phyloP scores from a whole-genome alignment of 2,329 filamentous ascomycete species.

The Claviceps quebecensis region DNA sequence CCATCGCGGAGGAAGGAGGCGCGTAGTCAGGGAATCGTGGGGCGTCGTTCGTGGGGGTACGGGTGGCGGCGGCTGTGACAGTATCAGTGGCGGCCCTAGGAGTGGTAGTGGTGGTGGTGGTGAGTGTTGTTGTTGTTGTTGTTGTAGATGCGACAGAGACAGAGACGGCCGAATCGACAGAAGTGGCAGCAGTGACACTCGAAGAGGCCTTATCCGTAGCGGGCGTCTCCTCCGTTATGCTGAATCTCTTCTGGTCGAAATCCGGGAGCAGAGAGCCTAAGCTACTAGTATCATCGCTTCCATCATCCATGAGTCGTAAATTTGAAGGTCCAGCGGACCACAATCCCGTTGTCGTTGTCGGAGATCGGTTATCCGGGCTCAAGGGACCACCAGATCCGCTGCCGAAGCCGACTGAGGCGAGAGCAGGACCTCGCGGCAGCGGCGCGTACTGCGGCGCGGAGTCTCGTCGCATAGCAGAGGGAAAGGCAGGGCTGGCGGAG shows the following conservation, averaged over 20 bases:
- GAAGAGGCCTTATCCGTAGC: neutral
- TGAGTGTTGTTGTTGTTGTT: no score
- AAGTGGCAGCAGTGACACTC: no score
- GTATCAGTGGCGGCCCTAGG: no score
- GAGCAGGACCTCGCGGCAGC: constrained; percentile 8
- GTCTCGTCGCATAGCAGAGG: constrained; percentile 16
- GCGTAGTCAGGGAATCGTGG: constrained; percentile 1
- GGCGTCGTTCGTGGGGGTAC: constrained; percentile 4
- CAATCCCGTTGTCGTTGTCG: constrained; percentile 14
- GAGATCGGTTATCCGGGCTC: constrained; percentile 11
- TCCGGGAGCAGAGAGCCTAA: constrained; percentile 37
- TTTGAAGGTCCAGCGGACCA: constrained; percentile 25
- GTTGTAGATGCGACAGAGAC: neutral
- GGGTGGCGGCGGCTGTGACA: neutral
- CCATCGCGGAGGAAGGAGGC: constrained; percentile 3
- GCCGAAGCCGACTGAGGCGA: constrained; percentile 6
- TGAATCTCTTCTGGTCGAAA: constrained; percentile 30
- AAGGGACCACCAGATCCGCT: constrained; percentile 5
- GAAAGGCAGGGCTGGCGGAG: constrained; percentile 27
- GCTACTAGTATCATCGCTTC: constrained; percentile 34
- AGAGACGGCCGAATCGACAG: neutral
- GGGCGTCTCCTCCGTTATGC: constrained; percentile 1
- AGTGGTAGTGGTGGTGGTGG: neutral
- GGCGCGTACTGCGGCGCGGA: constrained; percentile 15
- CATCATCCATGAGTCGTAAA: constrained; percentile 29